Evolutionary conservation across 2,329 filamentous ascomycete species (phyloP), one percentile per base, ranked within the genome.

Genomic region (Clathrospora elynae): DNA sequence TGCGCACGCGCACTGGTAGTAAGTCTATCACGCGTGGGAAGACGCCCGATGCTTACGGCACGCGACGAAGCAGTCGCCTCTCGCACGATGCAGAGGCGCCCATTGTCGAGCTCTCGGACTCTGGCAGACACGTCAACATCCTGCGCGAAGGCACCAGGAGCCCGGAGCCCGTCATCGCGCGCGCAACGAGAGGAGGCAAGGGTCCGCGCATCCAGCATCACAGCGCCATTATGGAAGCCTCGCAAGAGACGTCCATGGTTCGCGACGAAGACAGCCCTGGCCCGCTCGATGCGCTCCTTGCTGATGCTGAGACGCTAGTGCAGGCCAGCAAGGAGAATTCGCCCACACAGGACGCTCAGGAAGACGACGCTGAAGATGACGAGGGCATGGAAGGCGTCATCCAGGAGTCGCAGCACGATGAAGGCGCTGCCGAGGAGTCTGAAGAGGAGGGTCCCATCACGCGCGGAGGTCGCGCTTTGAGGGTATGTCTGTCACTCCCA

Each of bases 61-160:
- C 70, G 25, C 72, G 82, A 51, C 75, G 81, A 49, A 83, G 77
- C 51, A 83, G 79, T 59, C 81, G 83, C 31, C 73, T 81, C 12
- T 82, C 77, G 16, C 79, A 81, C 49, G 79, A 81, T 51, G 71
- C 78, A 3, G 75, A 79, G 17, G 76, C 79, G 23, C 75, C 79
- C 22, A 75, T 84, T 10, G 69, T 82, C 31, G 79, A 78, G 11
- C 68, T 85, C 30, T 79, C 81, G 3, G 78, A 80, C 50, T 83
- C 81, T 6, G 82, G 82, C 12, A 77, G 73, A 45, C 80, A 84
- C 61, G 74, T 76, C 44, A 67, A 79, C 39, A 72, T 80, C 4
- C 71, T 82, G 7, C 73, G 80, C 46, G 71, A 75, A 51, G 78
- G 76, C 17, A 82, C 80, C 2, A 71, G 70, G 26, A 83, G 75